phyloP scores from a whole-genome alignment of 2,329 filamentous ascomycete genomes.

The Ceratocystis lukuohia region DNA sequence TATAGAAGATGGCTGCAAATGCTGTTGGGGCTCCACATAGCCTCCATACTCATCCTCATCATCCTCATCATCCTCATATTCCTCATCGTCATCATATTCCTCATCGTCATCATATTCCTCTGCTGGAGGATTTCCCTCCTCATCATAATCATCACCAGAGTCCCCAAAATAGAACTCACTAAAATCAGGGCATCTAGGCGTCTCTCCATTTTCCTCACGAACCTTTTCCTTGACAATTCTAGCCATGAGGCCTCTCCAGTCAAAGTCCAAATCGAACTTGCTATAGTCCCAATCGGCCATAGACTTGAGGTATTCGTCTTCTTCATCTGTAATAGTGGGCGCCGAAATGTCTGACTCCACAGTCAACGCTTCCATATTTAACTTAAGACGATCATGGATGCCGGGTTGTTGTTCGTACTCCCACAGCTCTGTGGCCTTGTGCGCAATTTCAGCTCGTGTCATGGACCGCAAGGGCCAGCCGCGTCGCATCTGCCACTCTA shows the following conservation, averaged over 20 bases:
- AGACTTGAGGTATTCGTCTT: conserved; percentile 24
- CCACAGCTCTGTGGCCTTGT: conserved; percentile 11
- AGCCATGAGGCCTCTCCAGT: neutral
- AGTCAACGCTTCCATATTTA: neutral
- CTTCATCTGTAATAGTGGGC: conserved; percentile 18
- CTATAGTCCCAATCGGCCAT: conserved; percentile 22
- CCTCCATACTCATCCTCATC: too few species aligned
- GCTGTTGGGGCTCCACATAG: too few species aligned
- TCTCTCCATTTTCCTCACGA: neutral
- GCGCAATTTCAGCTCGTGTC: conserved; percentile 10
- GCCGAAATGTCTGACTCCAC: conserved; percentile 8
- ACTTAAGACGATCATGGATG: neutral
- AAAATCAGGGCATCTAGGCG: too few species aligned
- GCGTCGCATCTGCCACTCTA: conserved; percentile 19
- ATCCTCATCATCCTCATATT: neutral
- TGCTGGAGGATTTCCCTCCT: neutral
- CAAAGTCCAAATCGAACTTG: conserved; percentile 9
- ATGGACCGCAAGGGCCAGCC: conserved; percentile 13
- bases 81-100: neutral
- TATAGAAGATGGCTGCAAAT: neutral
- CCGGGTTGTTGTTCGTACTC: conserved; percentile 16
- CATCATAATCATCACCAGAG: neutral
- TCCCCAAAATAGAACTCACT: neutral
- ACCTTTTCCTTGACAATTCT: neutral
- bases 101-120: neutral